Conservation (phyloP, 2,329 filamentous ascomycete genomes). For the Capronia coronata region DNA sequence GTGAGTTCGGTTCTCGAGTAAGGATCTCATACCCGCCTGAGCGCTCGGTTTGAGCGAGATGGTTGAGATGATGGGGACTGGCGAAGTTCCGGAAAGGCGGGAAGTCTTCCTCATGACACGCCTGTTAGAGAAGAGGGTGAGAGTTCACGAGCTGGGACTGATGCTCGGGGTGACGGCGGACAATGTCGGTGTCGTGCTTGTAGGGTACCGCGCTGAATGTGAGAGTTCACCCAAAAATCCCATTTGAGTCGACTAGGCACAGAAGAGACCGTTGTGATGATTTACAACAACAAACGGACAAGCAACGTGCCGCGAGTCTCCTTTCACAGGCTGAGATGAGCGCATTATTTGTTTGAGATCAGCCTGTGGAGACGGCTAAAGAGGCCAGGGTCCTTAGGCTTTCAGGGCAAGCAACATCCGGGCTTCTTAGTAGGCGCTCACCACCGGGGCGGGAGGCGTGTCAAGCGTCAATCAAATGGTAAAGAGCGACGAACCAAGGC, state of each 20-base stretch:
- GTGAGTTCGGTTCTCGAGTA: background rate
- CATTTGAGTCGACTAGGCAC: background rate
- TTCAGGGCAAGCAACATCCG: constrained; percentile 1
- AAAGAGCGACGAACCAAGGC: background rate
- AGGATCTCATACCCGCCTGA: constrained; percentile 6
- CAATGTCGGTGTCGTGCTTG: background rate
- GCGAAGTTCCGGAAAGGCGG: constrained; percentile 16
- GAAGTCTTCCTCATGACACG: constrained; percentile 24
- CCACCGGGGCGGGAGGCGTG: background rate
- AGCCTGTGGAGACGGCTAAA: constrained; percentile 14
- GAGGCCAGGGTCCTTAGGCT: background rate
- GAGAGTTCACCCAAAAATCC: background rate
- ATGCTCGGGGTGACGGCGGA: background rate
- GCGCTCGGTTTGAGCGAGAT: background rate
- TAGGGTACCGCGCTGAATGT: background rate
- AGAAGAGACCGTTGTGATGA: background rate
- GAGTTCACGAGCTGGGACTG: constrained; percentile 2
- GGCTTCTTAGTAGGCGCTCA: no score
- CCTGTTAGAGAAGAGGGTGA: background rate
- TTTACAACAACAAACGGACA: constrained; percentile 1
- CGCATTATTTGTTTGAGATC: constrained; percentile 25
- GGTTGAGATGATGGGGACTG: constrained; percentile 10
- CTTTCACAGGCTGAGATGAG: constrained; percentile 13
- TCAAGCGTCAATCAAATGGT: background rate
- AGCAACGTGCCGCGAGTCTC: constrained; percentile 2